phyloP scores from a whole-genome alignment of 352 stramenopile species.

The Phytophthora cryptogea region DNA sequence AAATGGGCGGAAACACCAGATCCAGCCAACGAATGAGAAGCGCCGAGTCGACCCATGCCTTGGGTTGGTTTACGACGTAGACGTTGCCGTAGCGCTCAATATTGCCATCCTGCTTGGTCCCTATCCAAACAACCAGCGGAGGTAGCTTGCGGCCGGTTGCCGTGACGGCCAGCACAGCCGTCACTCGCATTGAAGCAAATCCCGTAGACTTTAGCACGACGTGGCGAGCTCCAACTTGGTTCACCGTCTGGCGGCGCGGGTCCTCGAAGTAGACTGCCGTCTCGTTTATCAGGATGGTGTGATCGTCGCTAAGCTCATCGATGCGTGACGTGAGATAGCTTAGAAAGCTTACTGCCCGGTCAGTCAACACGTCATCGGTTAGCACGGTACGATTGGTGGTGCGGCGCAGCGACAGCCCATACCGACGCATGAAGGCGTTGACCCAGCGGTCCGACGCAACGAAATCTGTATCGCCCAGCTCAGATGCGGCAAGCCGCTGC shows the following conservation, averaged over 20 bases:
- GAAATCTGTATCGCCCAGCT: constrained; percentile 6
- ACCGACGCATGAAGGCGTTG: constrained; percentile 31
- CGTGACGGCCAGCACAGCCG: constrained; percentile 15
- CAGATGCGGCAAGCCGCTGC: neutral
- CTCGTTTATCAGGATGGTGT: constrained; percentile 32
- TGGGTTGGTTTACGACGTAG: constrained; percentile 15
- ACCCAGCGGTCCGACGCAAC: constrained; percentile 30
- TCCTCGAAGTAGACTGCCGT: constrained; percentile 39
- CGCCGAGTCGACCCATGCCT: constrained; percentile 18
- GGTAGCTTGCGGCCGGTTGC: constrained; percentile 16
- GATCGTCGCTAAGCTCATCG: constrained; percentile 14
- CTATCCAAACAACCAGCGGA: constrained; percentile 18
- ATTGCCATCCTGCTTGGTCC: constrained; percentile 7
- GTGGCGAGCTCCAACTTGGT: constrained; percentile 22
- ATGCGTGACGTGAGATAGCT: no score
- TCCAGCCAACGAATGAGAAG: constrained; percentile 8
- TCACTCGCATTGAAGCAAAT: constrained; percentile 33
- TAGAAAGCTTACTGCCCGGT: no score
- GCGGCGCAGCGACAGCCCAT: constrained; percentile 26
- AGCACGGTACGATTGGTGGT: constrained; percentile 30
- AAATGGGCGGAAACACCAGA: constrained; percentile 6
- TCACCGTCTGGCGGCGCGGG: constrained; percentile 13
- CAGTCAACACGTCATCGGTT: constrained; percentile 13
- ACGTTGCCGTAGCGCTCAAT: neutral
- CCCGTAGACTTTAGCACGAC: constrained; percentile 30